Evolutionary conservation across 805 yeast species (phyloP).

Genomic region (Naumovozyma baii): DNA sequence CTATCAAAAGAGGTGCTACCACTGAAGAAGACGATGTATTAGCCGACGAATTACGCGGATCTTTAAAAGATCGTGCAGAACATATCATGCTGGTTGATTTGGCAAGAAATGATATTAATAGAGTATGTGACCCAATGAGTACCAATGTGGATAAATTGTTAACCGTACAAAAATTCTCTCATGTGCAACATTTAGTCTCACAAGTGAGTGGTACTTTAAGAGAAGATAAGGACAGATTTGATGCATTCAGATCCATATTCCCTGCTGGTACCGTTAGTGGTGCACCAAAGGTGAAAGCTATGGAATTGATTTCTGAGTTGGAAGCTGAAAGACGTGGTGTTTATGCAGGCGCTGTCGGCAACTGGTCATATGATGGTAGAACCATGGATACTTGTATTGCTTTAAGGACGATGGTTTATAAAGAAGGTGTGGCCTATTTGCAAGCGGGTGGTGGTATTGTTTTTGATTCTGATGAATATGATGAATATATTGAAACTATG

Average conservation of each 20-base stretch:
- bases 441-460: conserved; percentile 99
- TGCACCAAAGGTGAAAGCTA: conserved; percentile 94
- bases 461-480: conserved; percentile 86
- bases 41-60: conserved; percentile 62
- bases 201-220: conserved; percentile 90
- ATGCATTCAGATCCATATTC: conserved; percentile 94
- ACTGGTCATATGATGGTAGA: conserved; percentile 92
- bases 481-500: conserved; percentile 92
- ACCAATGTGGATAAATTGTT: conserved; percentile 82
- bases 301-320: conserved; percentile 84
- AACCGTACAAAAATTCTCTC: conserved; percentile 88
- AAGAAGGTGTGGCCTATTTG: conserved; percentile 80
- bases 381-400: conserved; percentile 98
- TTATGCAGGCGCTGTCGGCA: conserved; percentile 98
- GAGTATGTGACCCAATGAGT: conserved; percentile 81
- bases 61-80: conserved; percentile 91
- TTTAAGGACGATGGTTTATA: conserved; percentile 89
- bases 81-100: conserved; percentile 97
- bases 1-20: conserved; percentile 83
- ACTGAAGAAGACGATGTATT: conserved; percentile 82
- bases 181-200: conserved; percentile 92
- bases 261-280: conserved; percentile 99
- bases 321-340: conserved; percentile 92
- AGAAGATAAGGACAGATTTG: conserved; percentile 77
- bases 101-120: conserved; percentile 91